These are phyloP conservation scores for Postia placenta DNA, from an alignment of 768 basidiomycete species.

Conservation along the genomic window DNA sequence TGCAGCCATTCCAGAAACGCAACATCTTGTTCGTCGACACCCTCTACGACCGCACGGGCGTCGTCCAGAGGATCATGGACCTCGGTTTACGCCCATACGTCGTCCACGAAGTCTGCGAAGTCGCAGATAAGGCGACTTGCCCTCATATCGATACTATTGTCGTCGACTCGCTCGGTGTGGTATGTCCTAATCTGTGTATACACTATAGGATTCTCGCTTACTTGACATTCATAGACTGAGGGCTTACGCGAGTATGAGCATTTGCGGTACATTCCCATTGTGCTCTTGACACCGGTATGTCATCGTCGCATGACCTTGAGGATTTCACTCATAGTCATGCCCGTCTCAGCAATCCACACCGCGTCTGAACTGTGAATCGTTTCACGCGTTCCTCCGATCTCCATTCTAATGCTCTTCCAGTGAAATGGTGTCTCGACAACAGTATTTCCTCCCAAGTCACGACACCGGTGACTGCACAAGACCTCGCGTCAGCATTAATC, in stretches of 20 bases:
- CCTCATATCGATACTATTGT: conserved; percentile 94
- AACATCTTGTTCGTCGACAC: conserved; percentile 93
- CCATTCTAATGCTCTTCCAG: conserved; percentile 32
- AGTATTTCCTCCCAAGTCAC: conserved; percentile 94
- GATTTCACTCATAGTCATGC: background rate
- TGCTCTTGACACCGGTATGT: conserved; percentile 68
- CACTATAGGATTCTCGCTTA: background rate
- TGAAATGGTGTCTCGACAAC: conserved; percentile 96
- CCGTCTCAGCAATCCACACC: conserved; percentile 42
- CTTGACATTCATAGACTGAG: conserved; percentile 56
- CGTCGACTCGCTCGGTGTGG: conserved; percentile 81
- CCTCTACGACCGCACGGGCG: conserved; percentile 64
- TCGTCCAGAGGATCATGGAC: conserved; percentile 70
- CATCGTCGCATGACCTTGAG: background rate
- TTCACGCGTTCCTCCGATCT: conserved; percentile 8
- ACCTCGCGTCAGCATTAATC: conserved; percentile 86
- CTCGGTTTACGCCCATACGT: conserved; percentile 75
- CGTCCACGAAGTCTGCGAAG: conserved; percentile 72
- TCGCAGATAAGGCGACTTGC: conserved; percentile 73
- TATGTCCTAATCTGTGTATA: conserved; percentile 46
- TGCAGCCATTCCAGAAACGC: conserved; percentile 81
- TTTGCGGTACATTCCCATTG: conserved; percentile 93
- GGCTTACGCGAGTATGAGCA: conserved; percentile 88
- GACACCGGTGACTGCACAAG: conserved; percentile 81
- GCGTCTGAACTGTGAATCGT: conserved; percentile 61